Evolutionary conservation across 2,329 filamentous ascomycete species (phyloP).

Genomic region (Colletotrichum lentis): DNA sequence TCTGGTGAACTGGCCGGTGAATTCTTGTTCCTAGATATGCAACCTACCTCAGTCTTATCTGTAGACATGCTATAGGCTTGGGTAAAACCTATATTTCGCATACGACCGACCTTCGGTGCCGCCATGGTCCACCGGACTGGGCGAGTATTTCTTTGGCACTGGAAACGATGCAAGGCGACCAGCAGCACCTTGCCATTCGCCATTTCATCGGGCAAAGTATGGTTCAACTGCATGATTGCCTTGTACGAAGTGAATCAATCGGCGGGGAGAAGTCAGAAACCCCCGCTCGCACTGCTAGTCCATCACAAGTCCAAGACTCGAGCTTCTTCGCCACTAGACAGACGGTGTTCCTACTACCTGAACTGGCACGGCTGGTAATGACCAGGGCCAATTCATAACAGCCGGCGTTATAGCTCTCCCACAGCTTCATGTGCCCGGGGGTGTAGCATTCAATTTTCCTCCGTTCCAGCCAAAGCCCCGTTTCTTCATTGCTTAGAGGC

Average conservation of each 20-base stretch:
- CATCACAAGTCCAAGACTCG: background rate
- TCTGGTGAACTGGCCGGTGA: background rate
- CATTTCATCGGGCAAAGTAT: no score
- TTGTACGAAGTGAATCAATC: no score
- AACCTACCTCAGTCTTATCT: background rate
- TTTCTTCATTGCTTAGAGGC: slow-evolving; percentile 4
- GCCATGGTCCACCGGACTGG: background rate
- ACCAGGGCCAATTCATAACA: background rate
- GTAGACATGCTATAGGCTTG: background rate
- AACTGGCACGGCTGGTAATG: background rate
- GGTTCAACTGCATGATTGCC: no score
- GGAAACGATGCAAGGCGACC: no score
- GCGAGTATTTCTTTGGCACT: background rate
- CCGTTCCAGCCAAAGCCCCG: background rate
- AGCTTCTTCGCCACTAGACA: background rate
- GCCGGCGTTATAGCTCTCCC: background rate
- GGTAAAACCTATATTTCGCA: background rate
- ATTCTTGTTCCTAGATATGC: slow-evolving; percentile 6
- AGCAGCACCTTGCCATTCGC: no score
- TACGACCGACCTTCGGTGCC: background rate
- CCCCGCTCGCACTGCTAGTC: no score
- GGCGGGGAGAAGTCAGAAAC: no score
- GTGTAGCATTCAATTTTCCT: background rate
- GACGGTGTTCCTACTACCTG: background rate
- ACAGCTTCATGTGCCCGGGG: background rate